Evolutionary conservation across 495 filamentous ascomycete species (phyloP).

Genomic region (Thermothielavioides terrestris): DNA sequence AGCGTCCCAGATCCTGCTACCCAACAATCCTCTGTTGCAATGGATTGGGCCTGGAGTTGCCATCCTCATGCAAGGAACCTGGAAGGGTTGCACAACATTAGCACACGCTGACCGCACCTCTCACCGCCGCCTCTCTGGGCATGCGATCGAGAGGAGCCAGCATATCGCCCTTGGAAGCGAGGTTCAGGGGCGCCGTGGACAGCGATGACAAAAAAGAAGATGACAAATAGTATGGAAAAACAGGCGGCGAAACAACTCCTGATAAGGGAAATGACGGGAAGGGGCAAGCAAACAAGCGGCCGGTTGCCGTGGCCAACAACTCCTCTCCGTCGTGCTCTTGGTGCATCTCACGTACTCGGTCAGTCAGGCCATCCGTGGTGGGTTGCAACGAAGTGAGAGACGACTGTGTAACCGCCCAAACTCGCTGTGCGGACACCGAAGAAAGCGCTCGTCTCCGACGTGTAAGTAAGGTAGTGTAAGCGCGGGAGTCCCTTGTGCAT

Average conservation of each 20-base stretch:
- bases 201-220: too few relatives aligned
- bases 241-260: too few relatives aligned
- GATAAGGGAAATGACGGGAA: too few relatives aligned
- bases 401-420: conserved; percentile 2
- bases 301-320: too few relatives aligned
- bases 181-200: too few relatives aligned
- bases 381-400: conserved; percentile 4
- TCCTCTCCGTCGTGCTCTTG: too few relatives aligned
- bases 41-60: neutral
- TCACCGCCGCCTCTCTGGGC: too few relatives aligned
- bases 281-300: too few relatives aligned
- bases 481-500: too few relatives aligned
- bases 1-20: neutral
- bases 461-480: too few relatives aligned
- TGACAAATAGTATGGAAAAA: neutral
- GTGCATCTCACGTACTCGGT: neutral
- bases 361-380: neutral
- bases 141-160: too few relatives aligned
- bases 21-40: neutral
- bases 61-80: neutral
- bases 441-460: neutral
- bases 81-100: neutral
- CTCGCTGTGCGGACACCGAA: neutral
- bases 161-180: too few relatives aligned
- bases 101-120: neutral